Conservation (phyloP, 169 alveolate species). For the Plasmodium coatneyi region DNA sequence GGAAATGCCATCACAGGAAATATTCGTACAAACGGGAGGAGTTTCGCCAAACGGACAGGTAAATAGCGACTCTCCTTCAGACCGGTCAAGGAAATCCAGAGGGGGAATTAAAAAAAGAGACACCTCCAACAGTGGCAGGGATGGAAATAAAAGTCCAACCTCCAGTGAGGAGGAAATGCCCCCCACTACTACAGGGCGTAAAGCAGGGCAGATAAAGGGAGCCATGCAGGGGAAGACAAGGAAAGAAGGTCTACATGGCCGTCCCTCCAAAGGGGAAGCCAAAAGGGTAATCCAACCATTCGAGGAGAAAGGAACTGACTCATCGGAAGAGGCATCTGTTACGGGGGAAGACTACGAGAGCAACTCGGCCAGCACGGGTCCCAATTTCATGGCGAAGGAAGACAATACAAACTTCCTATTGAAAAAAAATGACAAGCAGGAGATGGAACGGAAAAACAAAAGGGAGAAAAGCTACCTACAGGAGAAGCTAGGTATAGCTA, state of each 20-base stretch:
- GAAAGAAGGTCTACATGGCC: not conserved
- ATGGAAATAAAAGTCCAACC: not conserved
- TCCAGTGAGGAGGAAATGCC: not conserved
- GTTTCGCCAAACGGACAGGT: not conserved
- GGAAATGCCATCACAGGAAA: not conserved
- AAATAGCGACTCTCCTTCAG: not conserved
- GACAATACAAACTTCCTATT: constrained; percentile 42
- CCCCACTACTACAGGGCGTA: not conserved
- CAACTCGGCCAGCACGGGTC: not conserved
- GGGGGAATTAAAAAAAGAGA: not conserved
- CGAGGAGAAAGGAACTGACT: not conserved
- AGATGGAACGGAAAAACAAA: constrained; percentile 7
- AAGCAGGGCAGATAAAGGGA: not conserved
- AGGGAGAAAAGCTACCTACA: constrained; percentile 51
- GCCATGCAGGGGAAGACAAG: not conserved
- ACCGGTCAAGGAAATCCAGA: not conserved
- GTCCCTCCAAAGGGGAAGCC: not conserved
- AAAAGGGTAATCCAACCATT: not conserved
- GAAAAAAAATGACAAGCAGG: constrained; percentile 46
- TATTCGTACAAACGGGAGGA: not conserved
- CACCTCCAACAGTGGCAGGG: not conserved
- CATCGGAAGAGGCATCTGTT: not conserved
- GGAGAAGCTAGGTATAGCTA: constrained; percentile 33
- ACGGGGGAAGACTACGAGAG: not conserved
- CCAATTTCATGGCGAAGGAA: constrained; percentile 13